Conservation (phyloP, 1,139 yeast species). For the Saccharomycopsis phalli region DNA sequence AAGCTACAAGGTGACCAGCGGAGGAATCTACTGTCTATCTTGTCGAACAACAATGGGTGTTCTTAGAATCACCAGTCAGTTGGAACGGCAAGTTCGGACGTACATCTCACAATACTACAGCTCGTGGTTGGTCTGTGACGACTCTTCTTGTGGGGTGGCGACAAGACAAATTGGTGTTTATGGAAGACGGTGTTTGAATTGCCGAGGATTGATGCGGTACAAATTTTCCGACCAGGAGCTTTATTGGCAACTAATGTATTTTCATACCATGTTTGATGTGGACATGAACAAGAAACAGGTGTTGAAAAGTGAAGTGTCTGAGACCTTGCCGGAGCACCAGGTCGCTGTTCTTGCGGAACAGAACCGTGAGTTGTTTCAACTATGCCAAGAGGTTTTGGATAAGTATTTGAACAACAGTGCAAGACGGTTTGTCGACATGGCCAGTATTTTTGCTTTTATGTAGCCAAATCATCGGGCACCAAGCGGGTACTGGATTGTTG, state of each 20-base stretch:
- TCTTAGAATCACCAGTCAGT: constrained; percentile 55
- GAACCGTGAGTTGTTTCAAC: constrained; percentile 55
- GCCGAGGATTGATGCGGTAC: constrained; percentile 80
- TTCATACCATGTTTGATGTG: constrained; percentile 71
- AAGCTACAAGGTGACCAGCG: constrained; percentile 49
- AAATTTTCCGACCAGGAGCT: constrained; percentile 70
- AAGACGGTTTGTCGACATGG: constrained; percentile 85
- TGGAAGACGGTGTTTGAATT: constrained; percentile 74
- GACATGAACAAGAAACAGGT: constrained; percentile 67
- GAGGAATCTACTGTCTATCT: constrained; percentile 62
- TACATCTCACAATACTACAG: constrained; percentile 74
- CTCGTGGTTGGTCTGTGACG: constrained; percentile 82
- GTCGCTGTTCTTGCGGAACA: constrained; percentile 72
- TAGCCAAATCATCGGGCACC: too few relatives aligned
- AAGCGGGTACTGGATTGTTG: not conserved
- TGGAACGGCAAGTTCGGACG: constrained; percentile 60
- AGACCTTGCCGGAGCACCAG: constrained; percentile 46
- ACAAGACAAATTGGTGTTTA: constrained; percentile 87
- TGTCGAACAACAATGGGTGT: constrained; percentile 48
- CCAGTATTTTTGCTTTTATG: constrained; percentile 60
- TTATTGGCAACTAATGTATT: constrained; percentile 79
- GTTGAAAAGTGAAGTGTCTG: constrained; percentile 28
- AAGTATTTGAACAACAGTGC: constrained; percentile 80
- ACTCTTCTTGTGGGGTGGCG: constrained; percentile 66
- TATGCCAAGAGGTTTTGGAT: constrained; percentile 53